Evolutionary conservation across 805 yeast genomes (phyloP), one percentile per base, ranked within the genome.

Genomic region (Ogataea wickerhamii): DNA sequence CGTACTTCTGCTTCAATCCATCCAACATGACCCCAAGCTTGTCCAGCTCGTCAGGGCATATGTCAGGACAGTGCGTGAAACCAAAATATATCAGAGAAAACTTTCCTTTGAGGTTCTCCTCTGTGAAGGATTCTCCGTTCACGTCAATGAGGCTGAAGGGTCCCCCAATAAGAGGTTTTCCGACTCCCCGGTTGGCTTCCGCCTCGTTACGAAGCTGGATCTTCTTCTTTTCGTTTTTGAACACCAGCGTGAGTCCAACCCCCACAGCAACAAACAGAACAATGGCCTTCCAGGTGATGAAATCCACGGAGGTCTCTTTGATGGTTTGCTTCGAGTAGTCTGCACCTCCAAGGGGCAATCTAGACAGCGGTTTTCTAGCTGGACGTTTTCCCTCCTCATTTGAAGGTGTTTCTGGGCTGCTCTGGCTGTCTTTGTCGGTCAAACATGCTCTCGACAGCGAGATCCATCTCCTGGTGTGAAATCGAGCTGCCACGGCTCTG

Each of bases 31-130:
- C 71, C 4, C 96, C 91, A 57, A 93, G 72, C 57, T 91, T 87
- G 60, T 93, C 98, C 43, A 93, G 74, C 61, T 93, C 98, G 61
- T 93, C 98, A 8, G 98, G 98, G 63, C 98, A 93, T 37, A 93
- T 89, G 64, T 93, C 98, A 5, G 98, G 98, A 66, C 98, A 93
- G 64, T 89, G 89, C 4, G 96, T 85, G 68, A 93, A 93, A 0
- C 98, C 98, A 64, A 93, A 93, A 61, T 93, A 93, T n/a, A 91
- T 62, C 32, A 93, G 67, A 8, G 91, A 78, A 63, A 88, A 93
- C 58, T 77, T 82, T 23, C 89, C 93, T 45, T 74, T 63, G 55
- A 93, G 66, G 51, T 91, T 73, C 45, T 86, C 70, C 19, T 87
- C 79, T 1, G 96, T 87, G 61, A 93, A 93, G 14, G 59, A 62